These are phyloP conservation scores for Globisporangium radiosum DNA, from an alignment of 352 stramenopile genomes.

Conservation along the genomic window DNA sequence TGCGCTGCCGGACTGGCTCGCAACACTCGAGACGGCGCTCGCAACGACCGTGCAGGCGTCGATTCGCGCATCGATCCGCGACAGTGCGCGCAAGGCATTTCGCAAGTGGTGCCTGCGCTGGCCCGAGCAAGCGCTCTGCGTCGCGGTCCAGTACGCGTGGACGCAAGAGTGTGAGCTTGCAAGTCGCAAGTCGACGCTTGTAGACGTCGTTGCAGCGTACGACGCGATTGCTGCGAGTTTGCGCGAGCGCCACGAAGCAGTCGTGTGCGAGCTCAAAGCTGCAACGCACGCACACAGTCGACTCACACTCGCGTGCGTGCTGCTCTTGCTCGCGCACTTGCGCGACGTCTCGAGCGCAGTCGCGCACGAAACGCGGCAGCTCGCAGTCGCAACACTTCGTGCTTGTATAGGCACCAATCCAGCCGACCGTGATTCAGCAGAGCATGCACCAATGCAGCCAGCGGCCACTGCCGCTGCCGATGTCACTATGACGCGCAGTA, in stretches of 20 bases:
- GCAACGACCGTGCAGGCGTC: conserved; percentile 63
- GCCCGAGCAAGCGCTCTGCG: conserved; percentile 66
- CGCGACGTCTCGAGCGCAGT: conserved; percentile 39
- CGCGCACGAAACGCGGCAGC: conserved; percentile 13
- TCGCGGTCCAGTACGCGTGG: conserved; percentile 48
- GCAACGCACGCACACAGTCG: conserved; percentile 24
- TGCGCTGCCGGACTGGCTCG: conserved; percentile 39
- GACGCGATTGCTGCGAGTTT: conserved; percentile 22
- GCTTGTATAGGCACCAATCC: too few relatives aligned
- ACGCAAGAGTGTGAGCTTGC: conserved; percentile 49
- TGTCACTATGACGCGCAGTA: too few relatives aligned
- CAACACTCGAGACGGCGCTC: conserved; percentile 56
- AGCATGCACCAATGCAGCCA: not conserved
- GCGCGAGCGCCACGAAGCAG: conserved; percentile 22
- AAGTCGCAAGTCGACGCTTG: conserved; percentile 17
- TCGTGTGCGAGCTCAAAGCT: conserved; percentile 50
- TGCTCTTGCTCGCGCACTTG: conserved; percentile 43
- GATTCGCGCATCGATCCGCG: conserved; percentile 47
- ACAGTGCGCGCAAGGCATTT: conserved; percentile 72
- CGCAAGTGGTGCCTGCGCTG: conserved; percentile 77
- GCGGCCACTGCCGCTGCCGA: too few relatives aligned
- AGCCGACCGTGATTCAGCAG: too few relatives aligned
- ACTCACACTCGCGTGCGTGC: conserved; percentile 34
- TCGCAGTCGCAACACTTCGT: conserved; percentile 2
- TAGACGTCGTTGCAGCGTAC: conserved; percentile 25